Evolutionary conservation across 2,329 filamentous ascomycete species (phyloP).

Genomic region (Penicillium sp.): DNA sequence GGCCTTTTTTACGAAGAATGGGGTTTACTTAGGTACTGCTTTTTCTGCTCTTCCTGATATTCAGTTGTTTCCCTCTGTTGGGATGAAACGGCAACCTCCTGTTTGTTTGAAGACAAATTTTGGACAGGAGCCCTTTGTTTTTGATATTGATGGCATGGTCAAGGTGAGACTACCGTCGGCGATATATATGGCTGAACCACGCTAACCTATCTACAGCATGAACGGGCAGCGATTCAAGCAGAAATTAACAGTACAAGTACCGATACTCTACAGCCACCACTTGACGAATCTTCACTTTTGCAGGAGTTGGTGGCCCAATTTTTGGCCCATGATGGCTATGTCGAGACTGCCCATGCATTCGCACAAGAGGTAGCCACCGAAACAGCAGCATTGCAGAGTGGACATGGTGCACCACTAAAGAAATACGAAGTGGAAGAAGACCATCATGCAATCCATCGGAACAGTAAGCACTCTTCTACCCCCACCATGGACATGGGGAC

Average conservation of each 20-base stretch:
- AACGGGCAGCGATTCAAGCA: constrained; percentile 61
- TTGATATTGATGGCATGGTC: constrained; percentile 87
- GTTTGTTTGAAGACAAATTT: constrained; percentile 66
- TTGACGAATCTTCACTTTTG: constrained; percentile 76
- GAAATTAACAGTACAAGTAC: constrained; percentile 66
- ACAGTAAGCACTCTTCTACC: constrained; percentile 63
- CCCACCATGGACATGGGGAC: too few relatives aligned
- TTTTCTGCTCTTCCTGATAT: constrained; percentile 51
- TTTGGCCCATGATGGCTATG: constrained; percentile 90
- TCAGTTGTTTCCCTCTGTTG: constrained; percentile 60
- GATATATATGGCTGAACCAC: background rate
- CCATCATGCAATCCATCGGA: constrained; percentile 81
- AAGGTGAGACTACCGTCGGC: constrained; percentile 54
- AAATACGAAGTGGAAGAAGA: constrained; percentile 76
- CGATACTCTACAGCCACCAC: constrained; percentile 63
- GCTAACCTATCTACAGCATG: constrained; percentile 53
- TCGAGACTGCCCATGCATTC: constrained; percentile 90
- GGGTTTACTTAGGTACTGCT: constrained; percentile 59
- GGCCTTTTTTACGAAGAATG: constrained; percentile 70
- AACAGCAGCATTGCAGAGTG: constrained; percentile 68
- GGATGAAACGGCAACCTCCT: constrained; percentile 66
- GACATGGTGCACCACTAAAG: constrained; percentile 55
- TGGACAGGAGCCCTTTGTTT: constrained; percentile 76
- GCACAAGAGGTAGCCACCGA: constrained; percentile 77
- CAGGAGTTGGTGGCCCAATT: constrained; percentile 87